These are phyloP conservation scores for Capsicum pubescens DNA, from an alignment of 257 asterid genomes.

Conservation along the genomic window DNA sequence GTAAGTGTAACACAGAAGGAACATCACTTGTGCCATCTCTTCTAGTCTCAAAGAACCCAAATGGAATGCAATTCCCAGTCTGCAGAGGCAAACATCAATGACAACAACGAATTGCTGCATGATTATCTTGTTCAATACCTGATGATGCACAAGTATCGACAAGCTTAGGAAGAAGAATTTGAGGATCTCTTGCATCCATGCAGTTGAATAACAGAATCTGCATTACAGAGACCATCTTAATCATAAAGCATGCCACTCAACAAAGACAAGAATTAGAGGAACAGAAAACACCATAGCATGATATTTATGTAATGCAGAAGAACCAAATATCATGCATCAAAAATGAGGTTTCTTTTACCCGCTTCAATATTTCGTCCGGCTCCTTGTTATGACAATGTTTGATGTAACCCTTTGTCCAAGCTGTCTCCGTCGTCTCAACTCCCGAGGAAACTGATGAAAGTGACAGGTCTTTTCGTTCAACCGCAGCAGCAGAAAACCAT, in stretches of 20 bases:
- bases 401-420: conserved; percentile 45
- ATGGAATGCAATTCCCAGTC: conserved; percentile 20
- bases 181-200: conserved; percentile 95
- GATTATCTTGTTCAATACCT: conserved; percentile 49
- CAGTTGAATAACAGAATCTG: conserved; percentile 93
- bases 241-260: not conserved
- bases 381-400: conserved; percentile 34
- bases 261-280: not conserved
- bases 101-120: not conserved
- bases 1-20: not conserved
- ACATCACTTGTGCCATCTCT: not conserved
- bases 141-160: conserved; percentile 74
- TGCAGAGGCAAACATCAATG: not conserved
- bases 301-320: conserved; percentile 24
- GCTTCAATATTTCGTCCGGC: conserved; percentile 55
- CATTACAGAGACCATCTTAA: conserved; percentile 24
- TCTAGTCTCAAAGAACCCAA: conserved; percentile 11
- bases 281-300: not conserved
- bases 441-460: conserved; percentile 35
- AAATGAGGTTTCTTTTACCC: conserved; percentile 46
- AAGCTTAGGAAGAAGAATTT: conserved; percentile 73
- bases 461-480: conserved; percentile 44
- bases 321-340: conserved; percentile 1
- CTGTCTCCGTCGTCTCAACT: conserved; percentile 35
- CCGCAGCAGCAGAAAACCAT: conserved; percentile 75